These are phyloP conservation scores for Penicillium sp. DNA, from an alignment of 2,329 filamentous ascomycete species.

Conservation along the genomic window DNA sequence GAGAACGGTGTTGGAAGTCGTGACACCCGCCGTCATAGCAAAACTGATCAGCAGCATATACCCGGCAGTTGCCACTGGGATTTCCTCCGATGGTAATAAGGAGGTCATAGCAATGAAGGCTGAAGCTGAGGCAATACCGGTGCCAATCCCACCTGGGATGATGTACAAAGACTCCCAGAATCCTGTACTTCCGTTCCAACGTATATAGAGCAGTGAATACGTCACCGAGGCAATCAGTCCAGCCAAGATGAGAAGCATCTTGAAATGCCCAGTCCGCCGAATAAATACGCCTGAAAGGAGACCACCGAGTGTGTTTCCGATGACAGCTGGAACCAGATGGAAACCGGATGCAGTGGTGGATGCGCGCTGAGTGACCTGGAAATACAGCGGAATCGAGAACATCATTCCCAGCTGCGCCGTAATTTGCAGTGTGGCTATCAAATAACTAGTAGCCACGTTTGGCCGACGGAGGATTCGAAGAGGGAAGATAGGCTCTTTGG, in stretches of 20 bases:
- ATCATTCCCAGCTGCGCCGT: slow-evolving; percentile 60
- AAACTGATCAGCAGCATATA: slow-evolving; percentile 47
- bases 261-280: slow-evolving; percentile 57
- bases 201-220: slow-evolving; percentile 51
- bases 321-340: slow-evolving; percentile 63
- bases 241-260: slow-evolving; percentile 50
- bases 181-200: slow-evolving; percentile 58
- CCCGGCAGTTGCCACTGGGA: slow-evolving; percentile 49
- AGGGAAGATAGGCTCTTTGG: slow-evolving; percentile 35
- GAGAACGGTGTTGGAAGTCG: slow-evolving; percentile 37
- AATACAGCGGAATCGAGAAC: slow-evolving; percentile 65
- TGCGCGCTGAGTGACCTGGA: slow-evolving; percentile 57
- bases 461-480: slow-evolving; percentile 31
- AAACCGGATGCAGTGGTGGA: slow-evolving; percentile 56
- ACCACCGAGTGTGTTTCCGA: slow-evolving; percentile 61
- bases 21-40: slow-evolving; percentile 41
- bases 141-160: slow-evolving; percentile 53
- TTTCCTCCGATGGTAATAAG: slow-evolving; percentile 43
- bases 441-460: slow-evolving; percentile 30
- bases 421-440: slow-evolving; percentile 51
- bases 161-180: slow-evolving; percentile 57
- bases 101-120: slow-evolving; percentile 50
- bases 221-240: slow-evolving; percentile 48
- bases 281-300: slow-evolving; percentile 57
- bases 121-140: slow-evolving; percentile 45